These are phyloP conservation scores for Musa itinerans DNA, from an alignment of 176 grass and related monocot species.

Conservation along the genomic window DNA sequence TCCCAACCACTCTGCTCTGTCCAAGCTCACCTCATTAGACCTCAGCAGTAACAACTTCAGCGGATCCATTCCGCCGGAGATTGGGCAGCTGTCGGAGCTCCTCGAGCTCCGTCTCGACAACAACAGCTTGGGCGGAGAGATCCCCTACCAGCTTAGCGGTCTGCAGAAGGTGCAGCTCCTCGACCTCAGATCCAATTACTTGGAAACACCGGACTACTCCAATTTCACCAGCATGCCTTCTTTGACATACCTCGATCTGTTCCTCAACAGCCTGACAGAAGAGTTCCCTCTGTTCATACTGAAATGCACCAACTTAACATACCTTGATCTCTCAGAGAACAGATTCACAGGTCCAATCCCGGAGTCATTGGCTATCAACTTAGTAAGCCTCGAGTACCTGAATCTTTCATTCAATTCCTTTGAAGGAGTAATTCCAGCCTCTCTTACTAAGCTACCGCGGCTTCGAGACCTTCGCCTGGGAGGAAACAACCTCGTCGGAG, in stretches of 20 bases:
- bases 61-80: conserved; percentile 45
- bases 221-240: conserved; percentile 45
- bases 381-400: conserved; percentile 40
- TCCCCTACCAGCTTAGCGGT: conserved; percentile 40
- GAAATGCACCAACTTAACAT: conserved; percentile 40
- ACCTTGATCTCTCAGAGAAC: conserved; percentile 60
- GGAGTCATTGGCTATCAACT: conserved; percentile 18
- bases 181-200: conserved; percentile 43
- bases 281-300: conserved; percentile 39
- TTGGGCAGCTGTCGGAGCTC: conserved; percentile 44
- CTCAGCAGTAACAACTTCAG: conserved; percentile 41
- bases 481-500: conserved; percentile 35
- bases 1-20: conserved; percentile 26
- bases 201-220: conserved; percentile 30
- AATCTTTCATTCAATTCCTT: conserved; percentile 39
- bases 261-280: conserved; percentile 33
- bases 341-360: conserved; percentile 24
- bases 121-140: conserved; percentile 42
- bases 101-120: conserved; percentile 48
- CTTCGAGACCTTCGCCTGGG: conserved; percentile 39
- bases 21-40: conserved; percentile 35
- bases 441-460: conserved; percentile 28
- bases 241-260: conserved; percentile 48
- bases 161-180: conserved; percentile 41
- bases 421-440: conserved; percentile 28